Evolutionary conservation across 768 basidiomycete species (phyloP).

Genomic region (Pleurotus citrinopileatus): DNA sequence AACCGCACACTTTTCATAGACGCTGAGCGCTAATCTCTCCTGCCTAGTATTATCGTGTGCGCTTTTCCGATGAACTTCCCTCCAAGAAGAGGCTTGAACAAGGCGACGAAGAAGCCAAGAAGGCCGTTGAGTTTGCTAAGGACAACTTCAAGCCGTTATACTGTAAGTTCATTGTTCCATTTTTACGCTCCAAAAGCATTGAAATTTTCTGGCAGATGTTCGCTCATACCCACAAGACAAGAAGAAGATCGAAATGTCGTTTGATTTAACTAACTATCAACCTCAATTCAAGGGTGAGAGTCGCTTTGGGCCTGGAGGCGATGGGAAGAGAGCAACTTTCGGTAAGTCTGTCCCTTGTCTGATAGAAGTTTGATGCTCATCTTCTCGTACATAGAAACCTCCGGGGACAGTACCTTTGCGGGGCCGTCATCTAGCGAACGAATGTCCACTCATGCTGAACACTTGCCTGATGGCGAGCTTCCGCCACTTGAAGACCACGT

Average conservation of each 20-base stretch:
- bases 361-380: too few species aligned
- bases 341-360: neutral
- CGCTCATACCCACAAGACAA: constrained; percentile 40
- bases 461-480: neutral
- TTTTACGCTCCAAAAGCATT: neutral
- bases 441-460: neutral
- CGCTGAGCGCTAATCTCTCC: neutral
- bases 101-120: constrained; percentile 21
- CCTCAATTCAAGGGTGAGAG: constrained; percentile 28
- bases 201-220: constrained; percentile 26
- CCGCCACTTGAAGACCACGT: constrained; percentile 36
- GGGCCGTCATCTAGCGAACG: neutral
- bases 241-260: constrained; percentile 50
- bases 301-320: constrained; percentile 15
- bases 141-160: constrained; percentile 42
- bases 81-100: constrained; percentile 24
- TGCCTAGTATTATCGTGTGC: constrained; percentile 36
- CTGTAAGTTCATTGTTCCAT: constrained; percentile 16
- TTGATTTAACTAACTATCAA: constrained; percentile 47
- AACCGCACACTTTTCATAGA: too few species aligned
- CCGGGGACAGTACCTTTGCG: neutral
- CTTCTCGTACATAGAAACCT: neutral
- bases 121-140: constrained; percentile 29
- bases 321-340: constrained; percentile 14
- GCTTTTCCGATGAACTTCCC: constrained; percentile 31